Conservation (phyloP, 805 yeast genomes). For the Saccharomyces paradoxus region DNA sequence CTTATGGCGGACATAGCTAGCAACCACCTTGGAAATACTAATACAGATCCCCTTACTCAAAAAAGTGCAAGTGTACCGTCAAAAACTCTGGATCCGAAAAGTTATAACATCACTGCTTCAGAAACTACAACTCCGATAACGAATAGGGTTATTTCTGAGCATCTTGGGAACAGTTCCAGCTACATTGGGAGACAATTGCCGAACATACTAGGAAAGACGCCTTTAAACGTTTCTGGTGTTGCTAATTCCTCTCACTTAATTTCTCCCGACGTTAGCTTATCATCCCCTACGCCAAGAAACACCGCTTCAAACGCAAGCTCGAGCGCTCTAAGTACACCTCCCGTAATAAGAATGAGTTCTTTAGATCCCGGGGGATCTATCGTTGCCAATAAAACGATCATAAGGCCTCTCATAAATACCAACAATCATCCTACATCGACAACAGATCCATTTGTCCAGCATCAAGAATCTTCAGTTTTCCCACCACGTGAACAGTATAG, state of each 20-base stretch:
- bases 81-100: conserved; percentile 17
- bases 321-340: neutral
- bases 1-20: conserved; percentile 1
- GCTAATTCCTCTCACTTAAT: neutral
- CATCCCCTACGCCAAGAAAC: neutral
- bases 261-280: neutral
- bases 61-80: neutral
- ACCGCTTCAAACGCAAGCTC: neutral
- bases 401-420: neutral
- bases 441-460: neutral
- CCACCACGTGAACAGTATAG: neutral
- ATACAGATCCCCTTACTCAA: neutral
- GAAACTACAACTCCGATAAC: neutral
- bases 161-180: conserved; percentile 10
- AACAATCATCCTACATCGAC: neutral
- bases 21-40: neutral
- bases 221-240: conserved; percentile 5
- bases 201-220: conserved; percentile 17
- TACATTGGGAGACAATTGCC: conserved; percentile 13
- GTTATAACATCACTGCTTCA: conserved; percentile 4
- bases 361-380: neutral
- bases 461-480: neutral
- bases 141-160: neutral
- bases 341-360: conserved; percentile 2
- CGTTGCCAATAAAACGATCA: neutral